phyloP scores from a whole-genome alignment of 345 rosid genomes.

The Boechera stricta region DNA sequence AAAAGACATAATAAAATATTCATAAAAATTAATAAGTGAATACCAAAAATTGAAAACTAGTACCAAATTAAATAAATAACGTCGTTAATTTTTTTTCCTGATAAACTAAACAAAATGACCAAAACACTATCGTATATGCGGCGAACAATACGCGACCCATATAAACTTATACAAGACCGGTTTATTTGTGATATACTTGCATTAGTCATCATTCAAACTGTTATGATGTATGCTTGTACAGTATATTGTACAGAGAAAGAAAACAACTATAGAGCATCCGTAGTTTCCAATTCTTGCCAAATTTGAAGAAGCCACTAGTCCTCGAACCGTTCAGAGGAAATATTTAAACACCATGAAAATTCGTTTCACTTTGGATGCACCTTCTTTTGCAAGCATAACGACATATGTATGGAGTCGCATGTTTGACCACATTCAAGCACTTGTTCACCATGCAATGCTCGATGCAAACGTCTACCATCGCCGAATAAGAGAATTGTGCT shows the following conservation, averaged over 20 bases:
- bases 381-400: constrained; percentile 32
- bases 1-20: no score
- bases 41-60: no score
- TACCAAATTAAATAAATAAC: no score
- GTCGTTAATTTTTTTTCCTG: no score
- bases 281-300: neutral
- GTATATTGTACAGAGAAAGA: neutral
- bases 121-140: no score
- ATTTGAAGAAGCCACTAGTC: neutral
- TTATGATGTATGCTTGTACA: no score
- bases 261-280: neutral
- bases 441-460: constrained; percentile 31
- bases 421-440: constrained; percentile 22
- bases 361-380: constrained; percentile 7
- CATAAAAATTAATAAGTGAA: no score
- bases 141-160: no score
- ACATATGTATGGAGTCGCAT: constrained; percentile 38
- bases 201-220: no score
- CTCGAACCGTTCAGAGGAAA: neutral
- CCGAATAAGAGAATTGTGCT: constrained; percentile 7
- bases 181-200: no score
- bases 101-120: no score
- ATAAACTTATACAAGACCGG: no score
- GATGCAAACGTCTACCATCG: constrained; percentile 23
- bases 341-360: constrained; percentile 12